A percentile compares a stretch with the other conserved stretches of the same genome.
These are phyloP conservation scores for Lantana camara DNA, from an alignment of 257 asterid genomes.

Conservation along the genomic window DNA sequence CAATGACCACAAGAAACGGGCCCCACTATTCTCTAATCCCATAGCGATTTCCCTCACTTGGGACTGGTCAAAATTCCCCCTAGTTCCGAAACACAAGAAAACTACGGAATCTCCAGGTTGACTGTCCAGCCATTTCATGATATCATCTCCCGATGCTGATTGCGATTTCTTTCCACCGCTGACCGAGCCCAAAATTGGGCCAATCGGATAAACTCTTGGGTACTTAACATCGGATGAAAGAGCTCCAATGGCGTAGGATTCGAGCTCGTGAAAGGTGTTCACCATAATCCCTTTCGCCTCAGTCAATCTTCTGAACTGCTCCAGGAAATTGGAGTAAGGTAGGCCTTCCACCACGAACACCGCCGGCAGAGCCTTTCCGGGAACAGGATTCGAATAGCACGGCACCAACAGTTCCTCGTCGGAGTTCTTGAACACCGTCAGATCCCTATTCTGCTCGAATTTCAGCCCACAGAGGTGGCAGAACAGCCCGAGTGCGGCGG, in stretches of 20 bases:
- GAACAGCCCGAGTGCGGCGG: constrained; percentile 35
- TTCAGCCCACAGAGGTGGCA: constrained; percentile 17
- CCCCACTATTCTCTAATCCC: no score
- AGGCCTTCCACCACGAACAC: neutral
- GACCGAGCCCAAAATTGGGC: constrained; percentile 44
- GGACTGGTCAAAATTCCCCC: constrained; percentile 38
- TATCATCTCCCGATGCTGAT: constrained; percentile 12
- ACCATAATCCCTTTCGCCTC: constrained; percentile 44
- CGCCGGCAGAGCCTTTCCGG: constrained; percentile 41
- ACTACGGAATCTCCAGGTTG: constrained; percentile 45
- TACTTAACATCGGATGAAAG: neutral
- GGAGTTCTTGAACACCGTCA: constrained; percentile 28
- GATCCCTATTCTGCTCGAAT: constrained; percentile 29
- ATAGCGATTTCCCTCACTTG: constrained; percentile 55
- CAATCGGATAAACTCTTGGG: constrained; percentile 50
- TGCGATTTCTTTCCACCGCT: neutral
- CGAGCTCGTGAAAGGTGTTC: no score
- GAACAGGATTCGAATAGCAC: constrained; percentile 30
- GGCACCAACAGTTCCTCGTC: constrained; percentile 25
- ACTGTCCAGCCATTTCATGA: constrained; percentile 48
- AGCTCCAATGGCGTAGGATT: constrained; percentile 33
- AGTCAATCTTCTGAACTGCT: constrained; percentile 3
- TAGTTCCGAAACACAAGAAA: constrained; percentile 56
- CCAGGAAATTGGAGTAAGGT: neutral
- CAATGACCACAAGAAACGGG: no score